Percentiles rank a stretch among this genome's conserved stretches.
Conservation (phyloP, 108 stramenopile genomes). For the Asterionellopsis glacialis region DNA sequence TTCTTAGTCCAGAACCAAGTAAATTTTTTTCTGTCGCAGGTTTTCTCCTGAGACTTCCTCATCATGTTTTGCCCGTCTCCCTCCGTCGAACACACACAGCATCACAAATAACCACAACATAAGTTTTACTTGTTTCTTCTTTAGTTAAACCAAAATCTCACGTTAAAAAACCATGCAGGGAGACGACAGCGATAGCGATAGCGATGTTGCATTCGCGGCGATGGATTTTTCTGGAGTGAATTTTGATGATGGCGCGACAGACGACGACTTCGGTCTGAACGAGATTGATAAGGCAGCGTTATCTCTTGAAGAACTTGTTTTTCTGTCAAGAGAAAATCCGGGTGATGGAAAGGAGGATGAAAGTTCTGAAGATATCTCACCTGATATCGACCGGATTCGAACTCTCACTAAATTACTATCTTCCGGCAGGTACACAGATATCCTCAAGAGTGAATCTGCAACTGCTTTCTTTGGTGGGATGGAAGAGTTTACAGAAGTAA, state of each 20-base stretch:
- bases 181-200: constrained; percentile 27
- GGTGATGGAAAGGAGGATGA: neutral
- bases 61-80: no score
- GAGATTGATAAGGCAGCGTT: neutral
- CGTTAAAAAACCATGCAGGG: neutral
- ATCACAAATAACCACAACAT: no score
- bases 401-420: constrained; percentile 25
- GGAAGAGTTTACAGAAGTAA: constrained; percentile 6
- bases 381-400: constrained; percentile 6
- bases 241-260: constrained; percentile 40
- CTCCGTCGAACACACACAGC: no score
- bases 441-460: constrained; percentile 36
- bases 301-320: neutral
- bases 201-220: constrained; percentile 50
- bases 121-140: no score
- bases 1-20: no score
- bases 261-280: constrained; percentile 1
- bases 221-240: constrained; percentile 68
- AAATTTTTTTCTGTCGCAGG: no score
- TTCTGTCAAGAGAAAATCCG: neutral
- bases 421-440: constrained; percentile 47
- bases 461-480: constrained; percentile 19
- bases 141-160: no score
- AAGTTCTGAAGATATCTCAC: neutral
- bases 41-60: no score